phyloP scores from a whole-genome alignment of 805 yeast genomes.

The Vanderwaltozyma polyspora region DNA sequence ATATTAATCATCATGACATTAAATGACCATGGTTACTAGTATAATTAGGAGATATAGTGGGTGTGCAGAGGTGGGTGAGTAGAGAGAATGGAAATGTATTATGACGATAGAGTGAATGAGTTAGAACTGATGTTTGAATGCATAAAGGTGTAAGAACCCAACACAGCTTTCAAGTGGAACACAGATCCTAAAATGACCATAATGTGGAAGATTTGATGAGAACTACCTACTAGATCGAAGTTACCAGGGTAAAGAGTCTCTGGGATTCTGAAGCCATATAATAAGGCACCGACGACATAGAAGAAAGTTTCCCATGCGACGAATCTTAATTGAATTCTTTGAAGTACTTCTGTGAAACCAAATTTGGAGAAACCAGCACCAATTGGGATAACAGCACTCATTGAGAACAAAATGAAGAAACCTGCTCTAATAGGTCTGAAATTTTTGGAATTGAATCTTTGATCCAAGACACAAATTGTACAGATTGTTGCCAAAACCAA shows the following conservation, averaged over 20 bases:
- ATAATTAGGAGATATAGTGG: too few relatives aligned
- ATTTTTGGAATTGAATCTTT: slow-evolving; percentile 49
- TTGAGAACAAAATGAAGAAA: slow-evolving; percentile 70
- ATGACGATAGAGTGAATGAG: too few relatives aligned
- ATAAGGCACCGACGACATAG: slow-evolving; percentile 65
- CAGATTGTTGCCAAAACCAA: slow-evolving; percentile 48
- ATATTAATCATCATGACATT: too few relatives aligned
- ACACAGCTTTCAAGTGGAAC: slow-evolving; percentile 61
- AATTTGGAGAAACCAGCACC: slow-evolving; percentile 37
- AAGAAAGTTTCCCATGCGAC: slow-evolving; percentile 60
- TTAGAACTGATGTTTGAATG: slow-evolving; percentile 13
- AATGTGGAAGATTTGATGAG: slow-evolving; percentile 77
- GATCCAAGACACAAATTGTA: slow-evolving; percentile 50
- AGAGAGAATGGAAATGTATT: too few relatives aligned
- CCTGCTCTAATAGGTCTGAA: slow-evolving; percentile 68
- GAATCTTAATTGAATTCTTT: slow-evolving; percentile 48
- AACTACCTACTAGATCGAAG: slow-evolving; percentile 62
- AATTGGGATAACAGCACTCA: slow-evolving; percentile 65
- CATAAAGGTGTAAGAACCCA: slow-evolving; percentile 39
- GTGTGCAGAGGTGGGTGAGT: too few relatives aligned
- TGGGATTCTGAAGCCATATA: slow-evolving; percentile 74
- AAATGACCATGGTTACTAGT: too few relatives aligned
- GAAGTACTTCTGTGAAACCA: slow-evolving; percentile 40
- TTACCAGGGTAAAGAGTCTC: slow-evolving; percentile 51
- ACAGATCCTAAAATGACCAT: slow-evolving; percentile 67